Conservation (phyloP, 2,329 filamentous ascomycete species). For the Phaeophleospora eucalypticola region DNA sequence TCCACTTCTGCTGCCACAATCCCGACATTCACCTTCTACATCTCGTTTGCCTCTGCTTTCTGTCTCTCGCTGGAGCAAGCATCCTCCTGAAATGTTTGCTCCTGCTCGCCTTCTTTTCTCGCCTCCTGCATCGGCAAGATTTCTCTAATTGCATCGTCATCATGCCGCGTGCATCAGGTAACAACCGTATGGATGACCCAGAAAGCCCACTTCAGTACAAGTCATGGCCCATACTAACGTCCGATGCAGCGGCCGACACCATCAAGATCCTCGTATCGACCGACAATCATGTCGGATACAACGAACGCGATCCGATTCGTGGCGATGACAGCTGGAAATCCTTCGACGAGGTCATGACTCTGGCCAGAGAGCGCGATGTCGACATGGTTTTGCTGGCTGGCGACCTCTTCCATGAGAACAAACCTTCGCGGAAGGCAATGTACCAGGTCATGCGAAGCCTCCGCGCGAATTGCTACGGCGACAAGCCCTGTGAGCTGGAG, state of each 20-base stretch:
- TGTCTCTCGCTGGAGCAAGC: too few relatives aligned
- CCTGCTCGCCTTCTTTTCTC: slow-evolving; percentile 1
- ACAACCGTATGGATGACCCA: slow-evolving; percentile 3
- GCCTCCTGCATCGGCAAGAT: neutral
- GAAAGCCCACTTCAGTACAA: neutral
- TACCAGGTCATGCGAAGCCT: slow-evolving; percentile 96
- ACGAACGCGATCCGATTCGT: slow-evolving; percentile 88
- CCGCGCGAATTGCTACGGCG: slow-evolving; percentile 87
- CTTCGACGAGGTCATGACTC: slow-evolving; percentile 90
- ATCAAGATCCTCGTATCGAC: slow-evolving; percentile 93
- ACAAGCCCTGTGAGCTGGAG: slow-evolving; percentile 92
- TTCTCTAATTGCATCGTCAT: slow-evolving; percentile 1
- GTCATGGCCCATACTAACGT: slow-evolving; percentile 5
- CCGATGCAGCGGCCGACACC: slow-evolving; percentile 62
- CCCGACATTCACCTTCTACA: neutral
- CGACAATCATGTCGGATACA: slow-evolving; percentile 96
- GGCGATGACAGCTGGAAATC: slow-evolving; percentile 95
- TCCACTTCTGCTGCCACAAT: neutral
- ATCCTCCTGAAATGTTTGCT: too few relatives aligned
- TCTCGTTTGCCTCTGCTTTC: neutral
- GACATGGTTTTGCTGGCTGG: slow-evolving; percentile 96
- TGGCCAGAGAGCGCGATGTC: slow-evolving; percentile 83
- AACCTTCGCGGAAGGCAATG: slow-evolving; percentile 90
- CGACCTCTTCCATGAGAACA: slow-evolving; percentile 97
- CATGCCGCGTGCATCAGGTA: slow-evolving; percentile 20